phyloP scores from a whole-genome alignment of 2,329 filamentous ascomycete species.

The Trichophyton rubrum region DNA sequence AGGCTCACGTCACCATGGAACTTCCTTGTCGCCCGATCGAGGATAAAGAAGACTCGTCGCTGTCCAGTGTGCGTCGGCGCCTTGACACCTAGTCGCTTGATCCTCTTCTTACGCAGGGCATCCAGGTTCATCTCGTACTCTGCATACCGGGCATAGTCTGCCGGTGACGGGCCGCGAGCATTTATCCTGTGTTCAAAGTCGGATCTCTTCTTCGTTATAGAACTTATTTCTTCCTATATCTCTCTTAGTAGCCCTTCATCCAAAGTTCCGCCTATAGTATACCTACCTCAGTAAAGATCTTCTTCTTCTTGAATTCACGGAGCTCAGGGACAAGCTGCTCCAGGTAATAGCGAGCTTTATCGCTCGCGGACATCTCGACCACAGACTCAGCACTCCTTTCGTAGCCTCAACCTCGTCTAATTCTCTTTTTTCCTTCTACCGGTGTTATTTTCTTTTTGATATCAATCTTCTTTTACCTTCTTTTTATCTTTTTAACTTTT shows the following conservation, averaged over 20 bases:
- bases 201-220: constrained; percentile 78
- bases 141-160: constrained; percentile 75
- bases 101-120: constrained; percentile 65
- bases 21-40: constrained; percentile 72
- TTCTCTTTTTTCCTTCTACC: neutral
- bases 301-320: constrained; percentile 81
- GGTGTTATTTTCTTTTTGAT: neutral
- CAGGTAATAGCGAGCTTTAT: constrained; percentile 90
- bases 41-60: constrained; percentile 73
- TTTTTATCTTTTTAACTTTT: neutral
- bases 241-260: neutral
- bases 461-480: neutral
- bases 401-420: neutral
- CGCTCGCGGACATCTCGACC: constrained; percentile 62
- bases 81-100: constrained; percentile 66
- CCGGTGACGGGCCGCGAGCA: constrained; percentile 60
- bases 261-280: constrained; percentile 2
- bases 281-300: constrained; percentile 68
- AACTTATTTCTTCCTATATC: constrained; percentile 68
- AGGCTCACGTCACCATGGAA: constrained; percentile 70
- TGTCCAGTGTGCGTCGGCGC: constrained; percentile 60
- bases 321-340: constrained; percentile 87
- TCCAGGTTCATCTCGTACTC: constrained; percentile 58
- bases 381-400: constrained; percentile 34
- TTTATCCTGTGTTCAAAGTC: constrained; percentile 89